Percentiles rank a stretch among this genome's conserved stretches.
These are phyloP conservation scores for Bipolaris cookei DNA, from an alignment of 2,329 filamentous ascomycete genomes.

Conservation along the genomic window DNA sequence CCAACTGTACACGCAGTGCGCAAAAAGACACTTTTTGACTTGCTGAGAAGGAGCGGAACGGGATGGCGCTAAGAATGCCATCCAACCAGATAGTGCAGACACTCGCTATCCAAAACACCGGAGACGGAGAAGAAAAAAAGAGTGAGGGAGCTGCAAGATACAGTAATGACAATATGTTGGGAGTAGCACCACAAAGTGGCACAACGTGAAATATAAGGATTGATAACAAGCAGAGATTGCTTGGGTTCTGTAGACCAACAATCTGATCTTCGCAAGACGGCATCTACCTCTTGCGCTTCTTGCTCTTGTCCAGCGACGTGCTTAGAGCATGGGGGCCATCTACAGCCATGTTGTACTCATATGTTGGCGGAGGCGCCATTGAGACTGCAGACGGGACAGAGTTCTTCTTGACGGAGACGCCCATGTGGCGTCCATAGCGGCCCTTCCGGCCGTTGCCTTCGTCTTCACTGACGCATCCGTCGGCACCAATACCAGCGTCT, in stretches of 20 bases:
- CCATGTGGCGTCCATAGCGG: constrained; percentile 78
- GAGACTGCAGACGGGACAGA: constrained; percentile 23
- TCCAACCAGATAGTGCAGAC: constrained; percentile 10
- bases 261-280: neutral
- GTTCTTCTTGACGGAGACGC: constrained; percentile 67
- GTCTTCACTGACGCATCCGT: constrained; percentile 96
- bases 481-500: constrained; percentile 90
- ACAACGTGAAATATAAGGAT: constrained; percentile 10
- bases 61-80: constrained; percentile 9
- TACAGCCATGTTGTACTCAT: constrained; percentile 40
- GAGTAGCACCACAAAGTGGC: constrained; percentile 15
- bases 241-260: neutral
- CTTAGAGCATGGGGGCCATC: constrained; percentile 25
- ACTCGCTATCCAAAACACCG: constrained; percentile 25
- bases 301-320: constrained; percentile 62
- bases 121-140: neutral
- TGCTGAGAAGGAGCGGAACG: constrained; percentile 18
- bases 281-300: constrained; percentile 70
- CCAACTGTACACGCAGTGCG: constrained; percentile 8
- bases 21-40: constrained; percentile 16
- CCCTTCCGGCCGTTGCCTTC: constrained; percentile 97
- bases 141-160: constrained; percentile 4
- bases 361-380: constrained; percentile 47
- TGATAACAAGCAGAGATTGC: constrained; percentile 1
- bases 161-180: constrained; percentile 13